These are phyloP conservation scores for Salix purpurea DNA, from an alignment of 345 rosid genomes.

Conservation along the genomic window DNA sequence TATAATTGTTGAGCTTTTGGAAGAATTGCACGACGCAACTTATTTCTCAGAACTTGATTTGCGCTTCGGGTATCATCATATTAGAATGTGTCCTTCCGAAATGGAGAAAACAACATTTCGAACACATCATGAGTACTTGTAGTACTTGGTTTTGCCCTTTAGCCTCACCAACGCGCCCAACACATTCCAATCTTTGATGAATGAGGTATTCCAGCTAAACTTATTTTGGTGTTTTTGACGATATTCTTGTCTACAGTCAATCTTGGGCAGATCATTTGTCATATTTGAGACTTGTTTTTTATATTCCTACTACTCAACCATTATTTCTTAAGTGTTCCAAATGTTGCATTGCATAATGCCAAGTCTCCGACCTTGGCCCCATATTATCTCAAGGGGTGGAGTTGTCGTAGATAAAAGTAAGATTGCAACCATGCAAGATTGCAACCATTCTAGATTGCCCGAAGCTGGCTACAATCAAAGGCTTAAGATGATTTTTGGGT, in stretches of 20 bases:
- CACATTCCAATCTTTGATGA: not conserved
- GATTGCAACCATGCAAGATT: too few relatives aligned
- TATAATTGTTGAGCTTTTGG: too few relatives aligned
- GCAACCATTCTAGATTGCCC: too few relatives aligned
- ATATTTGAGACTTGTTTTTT: accelerated
- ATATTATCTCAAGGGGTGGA: too few relatives aligned
- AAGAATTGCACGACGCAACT: not conserved
- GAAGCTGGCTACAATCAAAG: not conserved
- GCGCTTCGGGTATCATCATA: not conserved
- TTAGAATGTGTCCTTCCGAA: not conserved
- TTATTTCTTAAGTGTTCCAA: not conserved
- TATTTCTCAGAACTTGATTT: not conserved
- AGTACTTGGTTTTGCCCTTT: not conserved
- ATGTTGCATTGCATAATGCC: not conserved
- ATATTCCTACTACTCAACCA: accelerated
- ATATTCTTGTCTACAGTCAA: not conserved
- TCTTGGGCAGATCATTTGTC: not conserved
- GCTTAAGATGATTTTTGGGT: not conserved
- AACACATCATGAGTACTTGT: not conserved
- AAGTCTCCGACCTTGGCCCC: not conserved
- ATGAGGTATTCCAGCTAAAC: not conserved
- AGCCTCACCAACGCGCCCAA: accelerated
- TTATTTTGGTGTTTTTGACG: not conserved
- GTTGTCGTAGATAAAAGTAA: too few relatives aligned
- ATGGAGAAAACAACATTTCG: not conserved